Evolutionary conservation across 805 yeast species (phyloP), one percentile per base, ranked within the genome.

Genomic region (Komagataella populi): DNA sequence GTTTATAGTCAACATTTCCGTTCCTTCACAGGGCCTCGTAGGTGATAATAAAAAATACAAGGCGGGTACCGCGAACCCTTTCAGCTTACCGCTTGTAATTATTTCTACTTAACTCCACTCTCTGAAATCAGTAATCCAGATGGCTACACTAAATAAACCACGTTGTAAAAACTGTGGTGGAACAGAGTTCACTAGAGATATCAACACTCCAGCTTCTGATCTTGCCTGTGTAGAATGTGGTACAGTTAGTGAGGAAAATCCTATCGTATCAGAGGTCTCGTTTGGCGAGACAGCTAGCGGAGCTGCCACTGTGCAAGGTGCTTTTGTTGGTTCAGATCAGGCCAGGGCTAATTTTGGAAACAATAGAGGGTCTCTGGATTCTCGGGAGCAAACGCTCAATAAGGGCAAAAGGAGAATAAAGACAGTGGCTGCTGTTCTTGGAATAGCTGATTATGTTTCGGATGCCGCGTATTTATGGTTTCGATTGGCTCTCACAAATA

Each of bases 241-340:
- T 64, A 70, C 80, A 18, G 97, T 93, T 30, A 77, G 78, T 53
- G 96, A 88, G 56, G 98, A 90, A 62, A 86, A 88, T 59, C 96
- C 95, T 18, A 91, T 93, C 57, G 98, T 95, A 8, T 82, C 95
- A 6, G 99, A 93, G 63, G 93, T 95, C 51, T 86, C 93, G 10
- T 93, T 90, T 69, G 93, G 95, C 47, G 99, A 95, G 61, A 76
- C 90, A 2, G 76, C 95, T 17, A 76, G 84, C 23, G 99, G 99
- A 58, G 97, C 96, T 12, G 96, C 99, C 43, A 80, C 86, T 49
- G 96, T 93, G 1, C 96, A 91, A 57, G 99, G 99, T 61, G 80
- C 95, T 48, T 90, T 87, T 73, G 84, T 93, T 43, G 87, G 88
- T 47, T 84, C 88, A 0, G 96, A 87, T 60, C 96, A 90, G 67